Evolutionary conservation across 2,329 filamentous ascomycete species (phyloP).

Genomic region (Colletotrichum costaricense): DNA sequence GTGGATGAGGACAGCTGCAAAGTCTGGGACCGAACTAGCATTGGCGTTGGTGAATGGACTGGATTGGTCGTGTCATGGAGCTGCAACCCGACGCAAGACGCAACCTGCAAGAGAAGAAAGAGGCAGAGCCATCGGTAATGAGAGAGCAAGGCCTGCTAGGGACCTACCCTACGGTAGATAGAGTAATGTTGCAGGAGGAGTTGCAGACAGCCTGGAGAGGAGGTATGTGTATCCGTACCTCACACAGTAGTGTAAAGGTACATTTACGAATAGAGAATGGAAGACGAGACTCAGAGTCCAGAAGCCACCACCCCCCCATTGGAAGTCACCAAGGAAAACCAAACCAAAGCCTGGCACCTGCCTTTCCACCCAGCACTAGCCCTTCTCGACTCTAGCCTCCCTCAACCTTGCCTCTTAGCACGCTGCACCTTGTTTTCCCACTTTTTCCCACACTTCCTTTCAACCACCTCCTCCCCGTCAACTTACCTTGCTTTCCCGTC

Average conservation of each 20-base stretch:
- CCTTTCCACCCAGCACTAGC: slow-evolving; percentile 12
- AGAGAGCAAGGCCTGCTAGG: neutral
- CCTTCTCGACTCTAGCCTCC: slow-evolving; percentile 5
- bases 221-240: too few relatives aligned
- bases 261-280: neutral
- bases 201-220: too few relatives aligned
- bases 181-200: too few relatives aligned
- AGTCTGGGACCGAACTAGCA: neutral
- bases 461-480: slow-evolving; percentile 30
- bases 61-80: slow-evolving; percentile 8
- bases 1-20: neutral
- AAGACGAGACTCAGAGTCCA: neutral
- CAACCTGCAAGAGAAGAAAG: neutral
- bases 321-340: neutral
- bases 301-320: neutral
- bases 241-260: too few relatives aligned
- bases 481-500: neutral
- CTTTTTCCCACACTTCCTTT: slow-evolving; percentile 30
- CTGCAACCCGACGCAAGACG: slow-evolving; percentile 11
- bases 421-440: slow-evolving; percentile 26
- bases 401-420: slow-evolving; percentile 7
- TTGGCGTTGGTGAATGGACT: slow-evolving; percentile 4
- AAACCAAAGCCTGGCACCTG: slow-evolving; percentile 6
- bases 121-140: neutral
- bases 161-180: neutral